Evolutionary conservation across 2,329 filamentous ascomycete genomes (phyloP).

Genomic region (Colletotrichum liaoningense): DNA sequence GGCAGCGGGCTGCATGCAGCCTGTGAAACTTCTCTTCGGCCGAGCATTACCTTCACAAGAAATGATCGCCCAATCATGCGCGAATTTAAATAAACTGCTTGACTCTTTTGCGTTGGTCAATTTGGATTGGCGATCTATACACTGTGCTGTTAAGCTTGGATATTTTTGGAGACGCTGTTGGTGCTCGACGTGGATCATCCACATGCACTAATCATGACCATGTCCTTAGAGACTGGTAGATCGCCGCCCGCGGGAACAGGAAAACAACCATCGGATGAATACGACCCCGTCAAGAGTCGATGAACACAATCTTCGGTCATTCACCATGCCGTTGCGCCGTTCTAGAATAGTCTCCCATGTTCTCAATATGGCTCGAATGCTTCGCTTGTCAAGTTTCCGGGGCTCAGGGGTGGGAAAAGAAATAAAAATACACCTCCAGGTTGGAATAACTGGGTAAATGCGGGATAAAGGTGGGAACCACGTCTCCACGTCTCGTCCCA

Average conservation of each 20-base stretch:
- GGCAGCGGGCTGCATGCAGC: too few relatives aligned
- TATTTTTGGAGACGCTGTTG: neutral
- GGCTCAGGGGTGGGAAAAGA: neutral
- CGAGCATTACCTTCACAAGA: neutral
- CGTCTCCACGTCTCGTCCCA: conserved; percentile 4
- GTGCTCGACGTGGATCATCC: neutral
- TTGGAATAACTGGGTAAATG: neutral
- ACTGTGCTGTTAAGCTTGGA: neutral
- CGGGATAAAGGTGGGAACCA: neutral
- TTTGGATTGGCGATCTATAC: neutral
- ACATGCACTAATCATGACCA: too few relatives aligned
- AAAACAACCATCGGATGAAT: neutral
- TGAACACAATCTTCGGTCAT: neutral
- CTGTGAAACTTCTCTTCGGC: neutral
- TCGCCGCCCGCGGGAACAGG: neutral
- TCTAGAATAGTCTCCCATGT: neutral
- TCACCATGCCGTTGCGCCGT: neutral
- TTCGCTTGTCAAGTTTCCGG: neutral
- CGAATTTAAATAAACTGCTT: neutral
- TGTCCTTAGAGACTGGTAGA: neutral
- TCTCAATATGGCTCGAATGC: neutral
- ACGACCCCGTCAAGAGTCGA: neutral
- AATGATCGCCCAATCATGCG: neutral
- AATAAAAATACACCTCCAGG: conserved; percentile 4
- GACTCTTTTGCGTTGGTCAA: neutral